Base-by-base conservation (phyloP, 495 filamentous ascomycete genomes). In the Talaromyces wortmannii region DNA sequence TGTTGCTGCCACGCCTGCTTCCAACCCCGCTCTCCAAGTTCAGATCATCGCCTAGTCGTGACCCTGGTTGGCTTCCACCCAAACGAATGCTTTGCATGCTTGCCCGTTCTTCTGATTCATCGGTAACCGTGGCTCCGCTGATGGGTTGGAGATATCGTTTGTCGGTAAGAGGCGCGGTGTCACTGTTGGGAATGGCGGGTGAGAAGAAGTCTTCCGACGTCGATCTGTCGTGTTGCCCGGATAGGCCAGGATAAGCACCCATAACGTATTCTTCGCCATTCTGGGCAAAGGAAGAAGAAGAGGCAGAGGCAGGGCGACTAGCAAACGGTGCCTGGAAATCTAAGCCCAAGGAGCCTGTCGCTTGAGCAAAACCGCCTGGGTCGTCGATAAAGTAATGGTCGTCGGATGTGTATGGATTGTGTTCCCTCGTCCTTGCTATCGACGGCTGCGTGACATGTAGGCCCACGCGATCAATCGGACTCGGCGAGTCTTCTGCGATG, bases 141-240 rank as follows among this genome's bases (percentile, higher is more conserved):
- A 92, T 86, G 44, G 87, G 87, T 65, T 90, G 86, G 13, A 83
- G 63, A 56, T 79, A 77, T 56, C 64, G 71, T 32, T 72, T 63
- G 59, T 82, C 74, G 23, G 87, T 90, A 58, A 94, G 74, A 53
- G 82, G 84, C 33, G 82, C 78, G 6, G 75, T 79, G 61, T 96
- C 90, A 30, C 83, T 83, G 61, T 91, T 86, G 17, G 63, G 60
- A 30, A 63, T 61, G 48, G 69, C 62, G 15, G 68, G 67, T 18
- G 72, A 66, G 47, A 83, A 74, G 56, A 85, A 87, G 53, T 83
- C 80, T 43, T 80, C 70, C 45, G 18, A 23, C 18, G 11, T 55
- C 52, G 45, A 31, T 51, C 23, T 50, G 31, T 13, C 50, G 42
- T 40, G 36, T 23, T 53, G 23, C 31, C 67, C 61, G 11, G 62